These are phyloP conservation scores for Lentinula aciculospora DNA, from an alignment of 768 basidiomycete species.

Conservation along the genomic window DNA sequence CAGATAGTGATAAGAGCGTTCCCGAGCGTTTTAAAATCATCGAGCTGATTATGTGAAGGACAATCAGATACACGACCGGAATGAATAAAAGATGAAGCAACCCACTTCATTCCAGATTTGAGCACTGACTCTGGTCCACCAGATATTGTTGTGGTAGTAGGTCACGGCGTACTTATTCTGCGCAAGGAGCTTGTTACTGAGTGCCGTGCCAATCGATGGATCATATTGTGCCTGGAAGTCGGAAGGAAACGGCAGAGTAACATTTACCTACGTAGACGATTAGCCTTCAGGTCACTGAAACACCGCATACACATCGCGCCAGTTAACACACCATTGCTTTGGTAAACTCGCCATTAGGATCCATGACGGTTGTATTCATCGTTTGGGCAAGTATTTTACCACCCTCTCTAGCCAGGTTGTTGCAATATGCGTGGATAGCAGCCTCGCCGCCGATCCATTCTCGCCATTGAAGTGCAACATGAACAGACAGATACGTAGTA, in stretches of 20 bases:
- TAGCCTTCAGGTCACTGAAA: background rate
- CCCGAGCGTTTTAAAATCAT: constrained; percentile 13
- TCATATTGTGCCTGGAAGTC: constrained; percentile 13
- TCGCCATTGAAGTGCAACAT: constrained; percentile 66
- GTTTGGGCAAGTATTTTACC: constrained; percentile 53
- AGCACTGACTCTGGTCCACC: constrained; percentile 35
- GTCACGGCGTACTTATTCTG: constrained; percentile 24
- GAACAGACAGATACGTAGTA: constrained; percentile 46
- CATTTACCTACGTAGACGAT: constrained; percentile 21
- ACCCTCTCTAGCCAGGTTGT: constrained; percentile 59
- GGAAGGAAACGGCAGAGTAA: constrained; percentile 24
- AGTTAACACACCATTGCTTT: constrained; percentile 55
- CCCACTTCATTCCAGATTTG: constrained; percentile 35
- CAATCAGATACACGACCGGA: background rate
- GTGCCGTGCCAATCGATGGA: constrained; percentile 12
- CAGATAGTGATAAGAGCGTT: constrained; percentile 6
- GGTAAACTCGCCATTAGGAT: constrained; percentile 44
- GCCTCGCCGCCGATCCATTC: constrained; percentile 69
- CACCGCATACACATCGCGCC: background rate
- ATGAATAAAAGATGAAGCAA: background rate
- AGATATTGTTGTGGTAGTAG: constrained; percentile 29
- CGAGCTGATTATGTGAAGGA: constrained; percentile 7
- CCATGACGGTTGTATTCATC: constrained; percentile 59
- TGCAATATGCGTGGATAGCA: constrained; percentile 65
- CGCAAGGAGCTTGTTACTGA: constrained; percentile 22